Base-by-base conservation (phyloP, 768 basidiomycete genomes). In the Boletus edulis region DNA sequence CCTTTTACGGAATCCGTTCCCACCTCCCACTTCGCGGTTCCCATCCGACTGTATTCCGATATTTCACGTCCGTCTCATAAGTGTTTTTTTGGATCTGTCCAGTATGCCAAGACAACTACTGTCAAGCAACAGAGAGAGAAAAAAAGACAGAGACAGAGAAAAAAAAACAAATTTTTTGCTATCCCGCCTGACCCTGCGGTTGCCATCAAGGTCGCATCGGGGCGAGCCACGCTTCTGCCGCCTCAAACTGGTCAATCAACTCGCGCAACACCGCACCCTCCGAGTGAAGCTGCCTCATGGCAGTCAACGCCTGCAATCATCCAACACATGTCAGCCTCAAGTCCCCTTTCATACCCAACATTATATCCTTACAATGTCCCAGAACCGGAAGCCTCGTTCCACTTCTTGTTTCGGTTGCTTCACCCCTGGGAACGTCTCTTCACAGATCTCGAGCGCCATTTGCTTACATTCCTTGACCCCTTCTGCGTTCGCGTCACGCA, bases 331-430 rank as follows among this genome's bases (percentile, higher is more conserved):
- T 67, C 61, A 65, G 62, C 68, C 63, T 61, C 65, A 49, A 58
- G 47, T 40, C 42, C 24, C 20, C 52, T 41, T 49, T 24, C 43
- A 45, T 51, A 64, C 54, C 37, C 45, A 38, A 10, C 47, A 50
- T 55, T 48, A 58, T 51, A 57, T 45, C 42, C 94, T 75, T 68
- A 97, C 95, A 73, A 95, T 81, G 70, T 98, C 94, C 96, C 96
- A 99, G 79, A 98, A 99, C 66, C 96, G 80, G 79, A 99, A 98
- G 7, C 96, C 96, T 47, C 96, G 77, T 73, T 97, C 94, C 55
- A 99, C 89, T 78, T 98, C 96, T 57, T 76, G 76, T 73, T 87
- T 85, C 4, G 95, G 92, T 54, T 66, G 72, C 78, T 94, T 96
- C 62, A 99, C 91, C 20, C 91, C 94, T 18, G 87, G 82, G 80